Evolutionary conservation across 2,329 filamentous ascomycete genomes (phyloP).

Genomic region (Rhinocladiella mackenziei): DNA sequence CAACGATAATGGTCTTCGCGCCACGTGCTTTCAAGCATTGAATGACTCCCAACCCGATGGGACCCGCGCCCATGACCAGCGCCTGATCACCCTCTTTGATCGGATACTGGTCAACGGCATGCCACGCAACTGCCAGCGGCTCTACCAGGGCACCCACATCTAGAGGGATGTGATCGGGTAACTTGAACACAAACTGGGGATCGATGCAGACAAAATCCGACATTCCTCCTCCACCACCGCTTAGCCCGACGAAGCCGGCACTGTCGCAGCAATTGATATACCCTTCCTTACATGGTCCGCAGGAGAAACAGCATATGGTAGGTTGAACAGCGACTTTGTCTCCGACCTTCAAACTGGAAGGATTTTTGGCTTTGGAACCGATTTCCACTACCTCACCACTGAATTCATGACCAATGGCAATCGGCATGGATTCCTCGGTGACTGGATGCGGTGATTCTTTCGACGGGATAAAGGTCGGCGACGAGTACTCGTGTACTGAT

Average conservation of each 20-base stretch:
- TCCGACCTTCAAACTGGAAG: slow-evolving; percentile 46
- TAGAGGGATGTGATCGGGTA: slow-evolving; percentile 51
- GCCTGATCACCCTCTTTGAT: slow-evolving; percentile 47
- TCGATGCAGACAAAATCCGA: slow-evolving; percentile 54
- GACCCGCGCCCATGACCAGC: slow-evolving; percentile 58
- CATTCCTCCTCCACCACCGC: slow-evolving; percentile 53
- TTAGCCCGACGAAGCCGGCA: slow-evolving; percentile 51
- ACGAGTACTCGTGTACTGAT: slow-evolving; percentile 50
- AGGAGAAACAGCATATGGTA: slow-evolving; percentile 55
- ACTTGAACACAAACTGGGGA: slow-evolving; percentile 45
- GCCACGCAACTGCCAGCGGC: slow-evolving; percentile 62
- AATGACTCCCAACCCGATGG: slow-evolving; percentile 59
- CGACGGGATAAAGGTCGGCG: slow-evolving; percentile 47
- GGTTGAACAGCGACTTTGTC: slow-evolving; percentile 59
- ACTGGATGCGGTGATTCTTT: slow-evolving; percentile 51
- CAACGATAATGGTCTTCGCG: slow-evolving; percentile 54
- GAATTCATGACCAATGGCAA: slow-evolving; percentile 64
- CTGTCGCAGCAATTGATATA: slow-evolving; percentile 57
- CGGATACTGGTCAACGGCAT: slow-evolving; percentile 52
- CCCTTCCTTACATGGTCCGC: slow-evolving; percentile 52
- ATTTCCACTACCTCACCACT: slow-evolving; percentile 57
- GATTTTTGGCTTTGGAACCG: slow-evolving; percentile 45
- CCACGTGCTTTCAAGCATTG: slow-evolving; percentile 55
- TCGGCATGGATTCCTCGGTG: slow-evolving; percentile 54
- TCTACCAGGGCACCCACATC: slow-evolving; percentile 59